phyloP scores from a whole-genome alignment of 108 stramenopile species.

The Aurantiochytrium sp. region DNA sequence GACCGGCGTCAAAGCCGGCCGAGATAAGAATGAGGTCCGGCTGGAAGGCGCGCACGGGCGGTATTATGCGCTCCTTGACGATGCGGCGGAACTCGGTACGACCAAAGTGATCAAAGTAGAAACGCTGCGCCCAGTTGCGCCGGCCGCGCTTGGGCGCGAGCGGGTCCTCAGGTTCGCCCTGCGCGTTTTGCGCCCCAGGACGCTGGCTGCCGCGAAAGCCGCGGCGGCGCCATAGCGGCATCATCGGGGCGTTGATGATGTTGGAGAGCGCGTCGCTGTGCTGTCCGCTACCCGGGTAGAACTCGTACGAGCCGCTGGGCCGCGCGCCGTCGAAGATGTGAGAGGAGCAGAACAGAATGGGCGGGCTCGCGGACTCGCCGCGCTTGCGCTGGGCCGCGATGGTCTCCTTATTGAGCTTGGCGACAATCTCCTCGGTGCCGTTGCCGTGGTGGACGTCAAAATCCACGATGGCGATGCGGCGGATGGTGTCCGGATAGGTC shows the following conservation, averaged over 20 bases:
- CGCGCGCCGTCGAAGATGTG: conserved; percentile 74
- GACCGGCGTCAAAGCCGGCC: conserved; percentile 90
- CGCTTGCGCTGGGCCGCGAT: conserved; percentile 62
- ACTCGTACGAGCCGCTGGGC: conserved; percentile 63
- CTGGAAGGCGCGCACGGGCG: conserved; percentile 75
- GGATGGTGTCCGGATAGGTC: conserved; percentile 34
- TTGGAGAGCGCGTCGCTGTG: conserved; percentile 80
- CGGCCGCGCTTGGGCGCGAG: neutral
- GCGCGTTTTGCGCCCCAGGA: neutral
- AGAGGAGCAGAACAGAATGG: conserved; percentile 82
- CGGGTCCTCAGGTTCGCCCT: neutral
- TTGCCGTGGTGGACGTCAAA: conserved; percentile 97
- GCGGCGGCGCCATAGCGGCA: conserved; percentile 72
- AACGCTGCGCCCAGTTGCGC: conserved; percentile 14
- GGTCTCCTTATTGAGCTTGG: conserved; percentile 58
- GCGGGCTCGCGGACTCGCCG: neutral
- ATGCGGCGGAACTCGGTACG: neutral
- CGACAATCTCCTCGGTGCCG: conserved; percentile 93
- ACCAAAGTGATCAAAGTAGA: conserved; percentile 28
- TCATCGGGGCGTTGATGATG: conserved; percentile 89
- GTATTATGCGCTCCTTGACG: conserved; percentile 39
- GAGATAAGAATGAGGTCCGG: conserved; percentile 90
- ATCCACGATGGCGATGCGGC: conserved; percentile 83
- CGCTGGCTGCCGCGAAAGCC: neutral
- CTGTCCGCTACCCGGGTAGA: conserved; percentile 88